Evolutionary conservation across 1,139 yeast species (phyloP), one percentile per base, ranked within the genome.

Genomic region (Sugiyamaella japonica): DNA sequence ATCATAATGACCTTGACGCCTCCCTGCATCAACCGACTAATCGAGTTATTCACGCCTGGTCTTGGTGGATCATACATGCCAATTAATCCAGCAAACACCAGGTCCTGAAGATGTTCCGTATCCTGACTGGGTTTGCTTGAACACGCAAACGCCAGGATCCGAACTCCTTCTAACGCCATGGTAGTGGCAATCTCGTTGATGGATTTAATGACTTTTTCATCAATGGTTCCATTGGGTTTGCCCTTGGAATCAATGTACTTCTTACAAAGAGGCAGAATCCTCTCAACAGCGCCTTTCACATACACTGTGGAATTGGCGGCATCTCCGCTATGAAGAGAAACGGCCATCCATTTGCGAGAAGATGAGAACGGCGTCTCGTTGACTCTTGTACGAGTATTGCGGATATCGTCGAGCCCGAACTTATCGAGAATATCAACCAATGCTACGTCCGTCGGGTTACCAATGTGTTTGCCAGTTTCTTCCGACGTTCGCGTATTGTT

Each of bases 31-130:
- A 93, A 77, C 59, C 83, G 76, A 15, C 87, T 80, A 58, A 93
- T 81, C 1, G 96, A 85, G 55, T 78, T 75, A 51, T 81, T 79
- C 5, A 90, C 97, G 58, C 86, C 84, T 8, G 91, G 85, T 66
- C 98, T 81, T 54, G 98, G 99, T 10, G 99, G 99, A 72, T 93
- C 98, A 63, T 89, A 89, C 95, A 93, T 89, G 55, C 97, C 98
- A 61, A 89, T 77, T 47, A 93, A 73, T 6, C 99, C 99, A 63
- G 89, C 80, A 66, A 91, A 90, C 2, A 81, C 76, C 64, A 91
- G 76, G 45, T 82, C 85, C 2, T 65, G 25, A 88, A 88, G 55
- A 32, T 49, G 40, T 31, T 59, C 66, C 41, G 50, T 72, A 29
- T 67, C 70, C 12, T 68, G 70, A 1, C 74, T 64, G 29, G 76